A percentile compares a stretch with the other conserved stretches of the same genome.
These are phyloP conservation scores for Hordeum marinum DNA, from an alignment of 176 grass and related monocot species.

Conservation along the genomic window DNA sequence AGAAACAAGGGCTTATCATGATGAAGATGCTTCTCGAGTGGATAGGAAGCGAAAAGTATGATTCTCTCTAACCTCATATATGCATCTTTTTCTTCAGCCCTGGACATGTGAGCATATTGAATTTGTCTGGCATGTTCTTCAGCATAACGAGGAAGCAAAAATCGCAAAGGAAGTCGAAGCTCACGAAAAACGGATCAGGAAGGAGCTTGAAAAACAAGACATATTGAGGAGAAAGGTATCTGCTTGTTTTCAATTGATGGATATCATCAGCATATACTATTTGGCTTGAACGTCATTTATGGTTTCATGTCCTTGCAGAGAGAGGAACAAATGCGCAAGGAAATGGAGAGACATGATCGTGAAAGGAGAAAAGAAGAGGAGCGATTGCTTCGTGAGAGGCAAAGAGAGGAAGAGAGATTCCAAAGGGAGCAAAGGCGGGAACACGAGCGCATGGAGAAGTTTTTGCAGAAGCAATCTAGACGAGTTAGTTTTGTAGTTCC, in stretches of 20 bases:
- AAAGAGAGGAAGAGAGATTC: slow-evolving; percentile 90
- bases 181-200: slow-evolving; percentile 90
- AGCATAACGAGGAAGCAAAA: slow-evolving; percentile 88
- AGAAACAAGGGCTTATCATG: slow-evolving; percentile 56
- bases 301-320: slow-evolving; percentile 44
- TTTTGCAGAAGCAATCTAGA: slow-evolving; percentile 73
- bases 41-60: slow-evolving; percentile 89
- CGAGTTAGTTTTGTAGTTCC: slow-evolving; percentile 53
- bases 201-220: slow-evolving; percentile 98
- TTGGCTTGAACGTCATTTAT: slow-evolving; percentile 6
- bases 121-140: slow-evolving; percentile 20
- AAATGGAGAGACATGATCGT: slow-evolving; percentile 91
- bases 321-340: slow-evolving; percentile 88
- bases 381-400: slow-evolving; percentile 77
- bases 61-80: slow-evolving; percentile 13
- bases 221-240: slow-evolving; percentile 84
- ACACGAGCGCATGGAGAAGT: slow-evolving; percentile 83
- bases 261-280: slow-evolving; percentile 19
- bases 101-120: slow-evolving; percentile 27
- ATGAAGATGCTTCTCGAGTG: slow-evolving; percentile 65
- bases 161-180: slow-evolving; percentile 98
- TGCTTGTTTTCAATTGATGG: slow-evolving; percentile 13
- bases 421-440: slow-evolving; percentile 85
- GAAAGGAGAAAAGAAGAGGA: slow-evolving; percentile 99
- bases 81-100: slow-evolving; percentile 8